Evolutionary conservation across 148 eudicot species (phyloP), one percentile per base, ranked within the genome.

Genomic region (Persicaria tinctoria): DNA sequence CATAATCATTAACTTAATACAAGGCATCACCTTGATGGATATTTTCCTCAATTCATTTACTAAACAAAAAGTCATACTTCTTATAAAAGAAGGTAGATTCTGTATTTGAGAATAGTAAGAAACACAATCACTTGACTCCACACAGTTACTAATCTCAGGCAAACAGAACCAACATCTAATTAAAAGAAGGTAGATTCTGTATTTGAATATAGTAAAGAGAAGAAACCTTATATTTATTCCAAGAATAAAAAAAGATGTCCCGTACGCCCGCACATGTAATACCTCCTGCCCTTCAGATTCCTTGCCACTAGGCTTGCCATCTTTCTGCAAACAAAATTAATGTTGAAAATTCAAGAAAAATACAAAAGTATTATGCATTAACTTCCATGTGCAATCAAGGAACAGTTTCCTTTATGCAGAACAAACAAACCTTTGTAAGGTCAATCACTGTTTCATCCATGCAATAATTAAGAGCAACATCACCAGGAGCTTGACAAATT

Each of bases 161-260:
- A 53, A 55, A 69, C 54, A 75, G 45, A 27, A 68, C 10, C 44
- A 14, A 76, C 1, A 62, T 49, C 51, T 50, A 60, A 63, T 72
- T 45, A 48, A 73, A 48, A 55, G 41, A 70, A 17, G 46, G 23
- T 46, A 68, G 17, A 56, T 10, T 51, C 44, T 41, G 64, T 8
- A 73, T 73, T 51, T 47, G 27, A 73, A 17, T 23, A 16, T 16
- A 72, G 63, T 9, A 48, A 32, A 70, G 72, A 64, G 64, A 56
- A 55, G 55, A 87, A 68, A 95, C 98, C 98, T 90, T 83, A 95
- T 86, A 79, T 89, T 90, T 79, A 95, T 92, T 77, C 97, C 97
- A 78, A 95, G 92, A 46, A 89, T 87, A 81, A 90, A 89, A 83
- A 89, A 95, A 63, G 93, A 90, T 77, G 96, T 89, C 78, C 96